Evolutionary conservation across 2,329 filamentous ascomycete genomes (phyloP).

Genomic region (Colletotrichum orbiculare): DNA sequence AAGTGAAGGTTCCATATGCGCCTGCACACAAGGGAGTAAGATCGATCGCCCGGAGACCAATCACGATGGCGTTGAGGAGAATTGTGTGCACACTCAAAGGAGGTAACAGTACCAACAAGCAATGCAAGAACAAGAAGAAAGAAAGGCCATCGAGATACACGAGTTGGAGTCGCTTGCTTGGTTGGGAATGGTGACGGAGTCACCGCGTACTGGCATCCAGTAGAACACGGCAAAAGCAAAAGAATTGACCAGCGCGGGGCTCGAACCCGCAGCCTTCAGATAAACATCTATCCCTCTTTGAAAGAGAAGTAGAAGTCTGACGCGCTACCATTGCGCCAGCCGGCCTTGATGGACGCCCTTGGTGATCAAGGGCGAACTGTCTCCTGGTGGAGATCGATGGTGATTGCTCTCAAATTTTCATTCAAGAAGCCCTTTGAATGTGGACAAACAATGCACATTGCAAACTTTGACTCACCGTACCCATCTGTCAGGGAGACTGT

Average conservation of each 20-base stretch:
- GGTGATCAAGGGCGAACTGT: background rate
- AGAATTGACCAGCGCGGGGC: conserved; percentile 31
- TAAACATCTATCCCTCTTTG: background rate
- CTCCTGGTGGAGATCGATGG: conserved; percentile 3
- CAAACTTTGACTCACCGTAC: conserved; percentile 17
- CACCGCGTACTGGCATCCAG: background rate
- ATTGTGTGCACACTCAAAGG: no score
- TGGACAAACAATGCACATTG: no score
- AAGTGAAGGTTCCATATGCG: no score
- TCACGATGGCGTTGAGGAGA: no score
- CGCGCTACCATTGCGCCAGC: conserved; percentile 36
- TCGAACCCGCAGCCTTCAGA: conserved; percentile 36
- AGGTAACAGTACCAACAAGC: no score
- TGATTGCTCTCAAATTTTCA: background rate
- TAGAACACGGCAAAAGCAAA: conserved; percentile 9
- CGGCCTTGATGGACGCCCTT: background rate
- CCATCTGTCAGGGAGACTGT: background rate
- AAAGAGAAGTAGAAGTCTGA: conserved; percentile 26
- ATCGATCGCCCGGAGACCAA: no score
- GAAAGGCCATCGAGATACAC: background rate
- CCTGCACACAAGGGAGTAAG: no score
- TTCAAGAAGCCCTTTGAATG: background rate
- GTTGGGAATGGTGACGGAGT: no score
- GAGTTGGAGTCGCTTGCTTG: background rate
- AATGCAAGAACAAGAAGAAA: no score